These are phyloP conservation scores for Naganishia albida DNA, from an alignment of 1,284 basidiomycete species.

Conservation along the genomic window DNA sequence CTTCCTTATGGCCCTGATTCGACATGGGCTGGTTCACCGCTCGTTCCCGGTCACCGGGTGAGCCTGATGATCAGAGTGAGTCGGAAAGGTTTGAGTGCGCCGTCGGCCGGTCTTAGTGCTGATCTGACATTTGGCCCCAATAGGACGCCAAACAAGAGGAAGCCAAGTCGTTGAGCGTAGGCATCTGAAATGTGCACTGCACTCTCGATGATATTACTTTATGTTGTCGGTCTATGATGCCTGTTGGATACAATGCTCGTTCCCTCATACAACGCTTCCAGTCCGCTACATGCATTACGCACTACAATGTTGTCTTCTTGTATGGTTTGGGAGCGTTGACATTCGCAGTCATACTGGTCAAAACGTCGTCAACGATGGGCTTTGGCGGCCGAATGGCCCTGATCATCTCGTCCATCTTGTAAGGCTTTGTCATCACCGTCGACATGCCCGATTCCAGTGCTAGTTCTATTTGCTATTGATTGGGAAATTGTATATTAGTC, in stretches of 20 bases:
- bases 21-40: slow-evolving; percentile 39
- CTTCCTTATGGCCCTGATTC: slow-evolving; percentile 40
- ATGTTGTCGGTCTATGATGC: not conserved
- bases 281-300: too few relatives aligned
- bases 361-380: not conserved
- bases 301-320: too few relatives aligned
- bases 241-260: too few relatives aligned
- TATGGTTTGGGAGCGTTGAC: too few relatives aligned
- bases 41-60: slow-evolving; percentile 43
- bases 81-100: not conserved
- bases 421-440: slow-evolving; percentile 33
- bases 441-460: slow-evolving; percentile 30
- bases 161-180: not conserved
- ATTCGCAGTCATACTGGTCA: too few relatives aligned
- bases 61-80: slow-evolving; percentile 49
- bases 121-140: not conserved
- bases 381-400: slow-evolving; percentile 9
- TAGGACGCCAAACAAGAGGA: slow-evolving; percentile 17
- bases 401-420: slow-evolving; percentile 13
- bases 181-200: too few relatives aligned
- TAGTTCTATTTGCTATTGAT: slow-evolving; percentile 26
- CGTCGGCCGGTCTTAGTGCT: too few relatives aligned
- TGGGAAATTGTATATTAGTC: not conserved
- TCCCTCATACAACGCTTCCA: too few relatives aligned
- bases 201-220: not conserved